These are phyloP conservation scores for Craspedostauros australis DNA, from an alignment of 108 stramenopile species.

Conservation along the genomic window DNA sequence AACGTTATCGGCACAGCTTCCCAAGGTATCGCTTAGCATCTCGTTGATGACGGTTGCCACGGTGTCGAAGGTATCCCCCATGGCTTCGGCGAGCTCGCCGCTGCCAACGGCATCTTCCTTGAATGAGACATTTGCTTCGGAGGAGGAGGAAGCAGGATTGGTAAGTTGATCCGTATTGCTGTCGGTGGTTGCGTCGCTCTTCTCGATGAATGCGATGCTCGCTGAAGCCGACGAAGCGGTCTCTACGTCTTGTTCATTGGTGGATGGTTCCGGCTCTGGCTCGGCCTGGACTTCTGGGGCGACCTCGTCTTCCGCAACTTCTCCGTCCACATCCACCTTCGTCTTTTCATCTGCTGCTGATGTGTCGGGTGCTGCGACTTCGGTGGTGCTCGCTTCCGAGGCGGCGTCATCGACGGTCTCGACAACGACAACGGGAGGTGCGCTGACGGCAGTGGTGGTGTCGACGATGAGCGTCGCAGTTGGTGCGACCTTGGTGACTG, in stretches of 20 bases:
- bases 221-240: not conserved
- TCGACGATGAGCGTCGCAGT: no score
- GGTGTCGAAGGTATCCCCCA: conserved; percentile 53
- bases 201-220: not conserved
- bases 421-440: no score
- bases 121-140: conserved; percentile 54
- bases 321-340: not conserved
- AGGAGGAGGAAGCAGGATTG: no score
- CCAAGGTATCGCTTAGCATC: no score
- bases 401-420: no score
- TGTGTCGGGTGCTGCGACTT: not conserved
- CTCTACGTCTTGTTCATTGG: not conserved
- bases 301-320: no score
- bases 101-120: conserved; percentile 63
- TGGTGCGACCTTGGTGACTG: not conserved
- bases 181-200: not conserved
- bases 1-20: conserved; percentile 2
- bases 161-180: no score
- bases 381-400: no score
- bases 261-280: not conserved
- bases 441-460: no score
- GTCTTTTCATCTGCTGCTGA: not conserved
- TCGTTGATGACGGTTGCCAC: conserved; percentile 38
- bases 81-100: conserved; percentile 61
- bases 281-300: not conserved